phyloP scores from a whole-genome alignment of 139 green algal genomes.

The Raphidocelis subcapitata region DNA sequence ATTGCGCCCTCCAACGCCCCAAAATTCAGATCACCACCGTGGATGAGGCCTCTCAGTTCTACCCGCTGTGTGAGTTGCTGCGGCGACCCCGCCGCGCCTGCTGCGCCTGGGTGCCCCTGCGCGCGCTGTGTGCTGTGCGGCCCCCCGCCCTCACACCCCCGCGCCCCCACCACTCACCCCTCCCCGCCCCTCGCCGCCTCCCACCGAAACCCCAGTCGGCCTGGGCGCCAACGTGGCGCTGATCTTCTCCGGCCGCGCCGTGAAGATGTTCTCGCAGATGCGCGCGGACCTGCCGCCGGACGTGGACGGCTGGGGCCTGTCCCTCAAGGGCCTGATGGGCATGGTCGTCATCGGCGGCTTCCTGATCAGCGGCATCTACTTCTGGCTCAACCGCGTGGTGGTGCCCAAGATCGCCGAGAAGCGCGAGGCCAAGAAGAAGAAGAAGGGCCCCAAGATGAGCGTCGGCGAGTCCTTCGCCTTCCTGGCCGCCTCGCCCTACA shows the following conservation, averaged over 20 bases:
- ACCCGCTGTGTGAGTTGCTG: conserved; percentile 84
- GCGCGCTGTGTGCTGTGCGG: too few species aligned
- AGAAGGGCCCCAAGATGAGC: conserved; percentile 85
- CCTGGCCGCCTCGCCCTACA: conserved; percentile 92
- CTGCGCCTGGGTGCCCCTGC: too few species aligned
- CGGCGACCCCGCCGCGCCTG: too few species aligned
- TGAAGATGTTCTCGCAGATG: conserved; percentile 97
- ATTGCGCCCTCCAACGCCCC: neutral
- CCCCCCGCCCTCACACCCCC: too few species aligned
- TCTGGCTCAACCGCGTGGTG: conserved; percentile 80
- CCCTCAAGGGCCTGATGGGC: conserved; percentile 94
- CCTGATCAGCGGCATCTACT: conserved; percentile 69
- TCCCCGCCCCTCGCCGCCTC: neutral
- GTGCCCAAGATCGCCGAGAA: conserved; percentile 69
- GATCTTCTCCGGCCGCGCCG: conserved; percentile 95
- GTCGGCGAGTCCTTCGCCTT: conserved; percentile 94
- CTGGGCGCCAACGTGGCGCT: conserved; percentile 98
- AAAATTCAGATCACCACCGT: conserved; percentile 90
- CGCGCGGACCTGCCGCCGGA: conserved; percentile 86
- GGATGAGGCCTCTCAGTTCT: conserved; percentile 98
- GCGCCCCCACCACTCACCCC: too few species aligned
- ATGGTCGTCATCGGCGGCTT: conserved; percentile 85
- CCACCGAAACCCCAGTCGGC: conserved; percentile 48
- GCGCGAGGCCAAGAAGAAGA: conserved; percentile 84
- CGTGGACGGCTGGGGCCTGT: conserved; percentile 97